Percentiles rank a stretch among this genome's conserved stretches.
These are phyloP conservation scores for Rhynchosporium secalis DNA, from an alignment of 2,329 filamentous ascomycete genomes.

Conservation along the genomic window DNA sequence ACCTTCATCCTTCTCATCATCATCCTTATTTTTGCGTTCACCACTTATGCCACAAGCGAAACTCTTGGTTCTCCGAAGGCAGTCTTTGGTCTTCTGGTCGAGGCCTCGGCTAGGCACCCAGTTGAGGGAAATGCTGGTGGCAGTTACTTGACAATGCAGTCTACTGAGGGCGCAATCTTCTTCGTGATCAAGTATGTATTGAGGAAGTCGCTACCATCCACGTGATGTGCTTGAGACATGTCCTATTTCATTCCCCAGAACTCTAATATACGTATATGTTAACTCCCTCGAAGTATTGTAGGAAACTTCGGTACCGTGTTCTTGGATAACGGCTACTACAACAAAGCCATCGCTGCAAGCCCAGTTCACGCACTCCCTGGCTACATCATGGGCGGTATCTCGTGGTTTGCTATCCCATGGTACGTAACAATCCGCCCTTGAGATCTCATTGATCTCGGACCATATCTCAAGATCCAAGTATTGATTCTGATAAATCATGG, in stretches of 20 bases:
- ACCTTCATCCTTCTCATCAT: conserved; percentile 83
- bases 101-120: conserved; percentile 68
- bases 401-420: conserved; percentile 94
- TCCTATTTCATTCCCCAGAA: too few species aligned
- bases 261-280: too few species aligned
- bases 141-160: conserved; percentile 85
- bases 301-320: conserved; percentile 81
- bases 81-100: conserved; percentile 75
- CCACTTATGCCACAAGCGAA: conserved; percentile 73
- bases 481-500: too few species aligned
- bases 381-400: conserved; percentile 77
- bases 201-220: too few species aligned
- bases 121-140: conserved; percentile 78
- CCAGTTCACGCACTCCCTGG: conserved; percentile 84
- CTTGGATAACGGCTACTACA: conserved; percentile 86
- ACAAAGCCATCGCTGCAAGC: conserved; percentile 87
- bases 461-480: too few species aligned
- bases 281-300: conserved; percentile 51
- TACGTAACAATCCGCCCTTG: too few species aligned
- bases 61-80: conserved; percentile 71
- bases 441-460: too few species aligned
- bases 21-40: conserved; percentile 82
- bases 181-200: conserved; percentile 71
- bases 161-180: conserved; percentile 79
- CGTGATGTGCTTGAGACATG: too few species aligned